Base-by-base conservation (phyloP, 2,329 filamentous ascomycete species). In the Fusarium sp. region DNA sequence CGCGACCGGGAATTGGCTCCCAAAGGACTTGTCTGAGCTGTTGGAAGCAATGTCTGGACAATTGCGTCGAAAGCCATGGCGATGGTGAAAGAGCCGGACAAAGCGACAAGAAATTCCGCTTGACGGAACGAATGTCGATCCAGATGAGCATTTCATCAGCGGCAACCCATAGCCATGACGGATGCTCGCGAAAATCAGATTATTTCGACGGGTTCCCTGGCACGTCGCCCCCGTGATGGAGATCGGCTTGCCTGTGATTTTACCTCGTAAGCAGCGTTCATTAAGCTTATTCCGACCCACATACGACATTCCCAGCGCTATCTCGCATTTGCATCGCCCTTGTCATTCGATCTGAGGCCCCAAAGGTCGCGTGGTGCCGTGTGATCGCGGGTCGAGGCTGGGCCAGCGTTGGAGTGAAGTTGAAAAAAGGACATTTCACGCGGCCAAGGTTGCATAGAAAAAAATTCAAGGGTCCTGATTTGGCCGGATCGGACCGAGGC, bases 1-100 rank as follows among this genome's bases (percentile, higher is more conserved):
- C 40, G 34, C 51, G 28, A 40, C 40, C 44, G 39, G 16, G 16
- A 39, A 15, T 48, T 44, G 50, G 23, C 31, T 37, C n/a, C 27
- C 12, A 8, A 41, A 62, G 9, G 47, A 11, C 39, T 43, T 47
- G 27, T n/a, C 28, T 39, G 13, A 34, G 34, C 12, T 37, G 39
- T 6, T 27, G 44, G 48, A 44, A 27, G 37, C 8, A 63, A 46
- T 31, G 48, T 66, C 58, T 62, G 56, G 60, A 51, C 52, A 53
- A 74, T 74, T 64, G 70, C 72, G 72, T 70, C 44, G 56, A 63
- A 53, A 67, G 70, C 72, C 72, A 65, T 50, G 55, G 46, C 39
- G 53, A 74, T 74, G 72, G 67, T 74, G 72, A 60, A 70, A 74
- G 58, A 56, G n/a, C n/a, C 31, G 43, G 51, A 44, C 40, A 36